phyloP scores from a whole-genome alignment of 2,329 filamentous ascomycete species.

The Fusarium decemcellulare region DNA sequence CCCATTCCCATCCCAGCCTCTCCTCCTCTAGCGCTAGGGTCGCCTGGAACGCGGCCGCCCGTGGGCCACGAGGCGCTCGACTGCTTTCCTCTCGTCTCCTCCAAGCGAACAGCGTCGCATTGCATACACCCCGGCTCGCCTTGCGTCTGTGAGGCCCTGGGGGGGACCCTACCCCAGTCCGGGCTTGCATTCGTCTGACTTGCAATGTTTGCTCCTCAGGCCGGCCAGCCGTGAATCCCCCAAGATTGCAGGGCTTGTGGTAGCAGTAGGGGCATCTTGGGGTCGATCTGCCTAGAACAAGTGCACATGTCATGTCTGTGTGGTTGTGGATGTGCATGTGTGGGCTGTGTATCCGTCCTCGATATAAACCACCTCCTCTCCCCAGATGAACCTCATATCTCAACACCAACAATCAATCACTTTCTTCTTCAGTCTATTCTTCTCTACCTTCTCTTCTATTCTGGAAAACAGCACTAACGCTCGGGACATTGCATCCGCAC shows the following conservation, averaged over 20 bases:
- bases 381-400: background rate
- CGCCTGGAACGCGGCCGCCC: constrained; percentile 39
- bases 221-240: background rate
- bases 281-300: constrained; percentile 19
- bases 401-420: background rate
- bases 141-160: too few relatives aligned
- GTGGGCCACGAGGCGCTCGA: constrained; percentile 26
- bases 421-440: constrained; percentile 8
- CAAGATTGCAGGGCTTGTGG: background rate
- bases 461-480: constrained; percentile 3
- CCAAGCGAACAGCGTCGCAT: constrained; percentile 36
- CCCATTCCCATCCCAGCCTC: background rate
- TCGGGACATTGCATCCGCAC: constrained; percentile 2
- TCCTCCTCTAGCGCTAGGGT: constrained; percentile 33
- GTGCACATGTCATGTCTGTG: background rate
- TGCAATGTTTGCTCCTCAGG: background rate
- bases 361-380: constrained; percentile 34
- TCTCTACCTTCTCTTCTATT: background rate
- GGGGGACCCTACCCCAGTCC: constrained; percentile 19
- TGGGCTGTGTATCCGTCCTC: background rate
- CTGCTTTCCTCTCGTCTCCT: background rate
- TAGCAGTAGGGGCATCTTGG: too few relatives aligned
- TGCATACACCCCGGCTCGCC: background rate
- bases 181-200: constrained; percentile 25
- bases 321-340: too few relatives aligned